phyloP scores from a whole-genome alignment of 1,139 yeast species.

The Sugiyamaella pinicola region DNA sequence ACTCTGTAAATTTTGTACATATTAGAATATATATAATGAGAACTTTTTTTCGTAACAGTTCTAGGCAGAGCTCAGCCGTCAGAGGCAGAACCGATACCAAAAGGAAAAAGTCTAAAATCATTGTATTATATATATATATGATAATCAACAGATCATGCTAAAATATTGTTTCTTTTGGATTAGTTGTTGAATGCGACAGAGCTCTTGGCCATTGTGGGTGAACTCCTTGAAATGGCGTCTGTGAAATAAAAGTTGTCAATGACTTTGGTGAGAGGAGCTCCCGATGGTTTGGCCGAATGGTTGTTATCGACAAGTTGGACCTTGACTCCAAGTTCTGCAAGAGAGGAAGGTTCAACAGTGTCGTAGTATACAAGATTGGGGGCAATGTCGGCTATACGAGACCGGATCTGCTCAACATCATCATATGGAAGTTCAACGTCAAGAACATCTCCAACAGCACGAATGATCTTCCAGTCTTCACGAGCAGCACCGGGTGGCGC shows the following conservation, averaged over 20 bases:
- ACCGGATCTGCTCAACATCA: slow-evolving; percentile 67
- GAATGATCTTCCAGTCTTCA: slow-evolving; percentile 88
- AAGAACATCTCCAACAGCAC: slow-evolving; percentile 81
- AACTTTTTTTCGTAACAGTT: neutral
- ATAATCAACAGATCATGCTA: slow-evolving; percentile 15
- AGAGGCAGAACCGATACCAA: neutral
- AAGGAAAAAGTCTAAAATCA: slow-evolving; percentile 1
- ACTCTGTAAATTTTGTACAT: slow-evolving; percentile 16
- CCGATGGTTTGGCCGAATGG: slow-evolving; percentile 48
- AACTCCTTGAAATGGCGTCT: slow-evolving; percentile 82
- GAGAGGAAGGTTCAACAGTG: slow-evolving; percentile 61
- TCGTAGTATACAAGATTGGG: slow-evolving; percentile 82
- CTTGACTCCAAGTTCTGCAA: slow-evolving; percentile 60
- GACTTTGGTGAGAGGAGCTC: slow-evolving; percentile 59
- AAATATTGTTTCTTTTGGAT: slow-evolving; percentile 6
- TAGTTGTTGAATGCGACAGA: slow-evolving; percentile 42
- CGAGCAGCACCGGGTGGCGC: slow-evolving; percentile 92
- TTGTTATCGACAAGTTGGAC: slow-evolving; percentile 47
- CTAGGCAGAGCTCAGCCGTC: neutral
- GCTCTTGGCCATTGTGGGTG: slow-evolving; percentile 89
- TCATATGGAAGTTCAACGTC: slow-evolving; percentile 76
- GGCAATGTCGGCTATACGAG: slow-evolving; percentile 74
- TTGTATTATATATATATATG: slow-evolving; percentile 14
- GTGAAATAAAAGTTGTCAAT: slow-evolving; percentile 86
- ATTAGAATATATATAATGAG: slow-evolving; percentile 1